These are phyloP conservation scores for Cerrena zonata DNA, from an alignment of 1,284 basidiomycete species.

Conservation along the genomic window DNA sequence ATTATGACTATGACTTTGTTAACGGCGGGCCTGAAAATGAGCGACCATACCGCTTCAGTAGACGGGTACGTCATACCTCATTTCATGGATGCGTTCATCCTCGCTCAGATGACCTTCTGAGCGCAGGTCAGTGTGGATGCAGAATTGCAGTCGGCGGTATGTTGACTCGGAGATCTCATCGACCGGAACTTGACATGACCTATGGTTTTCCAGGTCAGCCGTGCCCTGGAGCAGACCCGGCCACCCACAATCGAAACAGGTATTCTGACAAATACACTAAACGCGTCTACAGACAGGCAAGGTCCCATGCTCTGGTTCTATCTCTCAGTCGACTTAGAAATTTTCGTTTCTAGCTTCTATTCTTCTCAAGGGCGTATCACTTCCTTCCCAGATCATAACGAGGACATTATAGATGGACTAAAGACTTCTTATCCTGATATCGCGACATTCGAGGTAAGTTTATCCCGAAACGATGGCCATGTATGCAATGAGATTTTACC, in stretches of 20 bases:
- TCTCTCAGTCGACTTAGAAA: conserved; percentile 7
- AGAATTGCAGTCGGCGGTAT: conserved; percentile 19
- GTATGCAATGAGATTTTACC: neutral
- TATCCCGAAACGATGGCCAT: conserved; percentile 2
- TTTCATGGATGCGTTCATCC: conserved; percentile 5
- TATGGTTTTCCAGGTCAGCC: conserved; percentile 42
- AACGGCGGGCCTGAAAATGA: conserved; percentile 37
- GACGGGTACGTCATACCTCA: conserved; percentile 43
- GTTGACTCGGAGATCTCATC: conserved; percentile 1
- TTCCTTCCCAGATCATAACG: conserved; percentile 73
- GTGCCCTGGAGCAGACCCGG: conserved; percentile 40
- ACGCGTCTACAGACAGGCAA: conserved; percentile 75
- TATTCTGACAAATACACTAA: conserved; percentile 48
- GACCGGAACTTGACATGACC: neutral
- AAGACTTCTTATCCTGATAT: conserved; percentile 44
- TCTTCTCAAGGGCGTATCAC: conserved; percentile 79
- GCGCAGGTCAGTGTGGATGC: conserved; percentile 29
- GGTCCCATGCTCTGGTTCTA: conserved; percentile 8
- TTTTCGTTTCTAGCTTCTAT: conserved; percentile 56
- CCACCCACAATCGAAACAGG: conserved; percentile 32
- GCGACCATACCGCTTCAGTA: conserved; percentile 64
- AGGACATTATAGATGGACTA: conserved; percentile 56
- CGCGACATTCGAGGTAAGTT: conserved; percentile 61
- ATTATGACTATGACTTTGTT: conserved; percentile 72
- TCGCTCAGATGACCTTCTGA: conserved; percentile 6